These are phyloP conservation scores for Boletus vermiculosoides DNA, from an alignment of 768 basidiomycete species.

Conservation along the genomic window DNA sequence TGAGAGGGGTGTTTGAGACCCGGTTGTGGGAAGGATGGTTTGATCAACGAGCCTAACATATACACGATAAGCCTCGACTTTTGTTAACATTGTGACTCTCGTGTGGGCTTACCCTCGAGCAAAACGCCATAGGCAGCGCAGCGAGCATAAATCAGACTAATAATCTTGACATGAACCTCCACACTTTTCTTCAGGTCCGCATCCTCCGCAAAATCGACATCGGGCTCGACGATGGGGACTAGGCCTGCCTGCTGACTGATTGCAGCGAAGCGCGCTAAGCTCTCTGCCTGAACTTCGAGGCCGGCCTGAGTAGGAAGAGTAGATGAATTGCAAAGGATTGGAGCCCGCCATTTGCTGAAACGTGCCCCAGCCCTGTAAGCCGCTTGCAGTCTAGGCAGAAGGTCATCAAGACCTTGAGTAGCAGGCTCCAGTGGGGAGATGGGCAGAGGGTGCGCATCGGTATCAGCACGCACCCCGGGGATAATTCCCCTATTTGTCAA, in stretches of 20 bases:
- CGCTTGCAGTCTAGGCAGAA: constrained; percentile 42
- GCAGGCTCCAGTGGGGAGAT: constrained; percentile 44
- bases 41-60: constrained; percentile 45
- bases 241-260: constrained; percentile 51
- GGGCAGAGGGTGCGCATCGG: constrained; percentile 46
- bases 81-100: background rate
- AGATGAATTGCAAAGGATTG: constrained; percentile 43
- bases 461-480: constrained; percentile 50
- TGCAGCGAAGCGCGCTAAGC: constrained; percentile 46
- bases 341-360: constrained; percentile 53
- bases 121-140: constrained; percentile 47
- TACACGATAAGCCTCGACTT: background rate
- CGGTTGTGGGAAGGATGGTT: constrained; percentile 52
- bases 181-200: constrained; percentile 45
- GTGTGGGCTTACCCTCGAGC: constrained; percentile 41
- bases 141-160: constrained; percentile 44
- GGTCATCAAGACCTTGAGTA: constrained; percentile 49
- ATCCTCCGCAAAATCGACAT: constrained; percentile 50
- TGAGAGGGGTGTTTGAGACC: constrained; percentile 43
- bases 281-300: constrained; percentile 47
- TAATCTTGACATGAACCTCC: constrained; percentile 46
- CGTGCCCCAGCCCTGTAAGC: constrained; percentile 45
- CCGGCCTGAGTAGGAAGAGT: constrained; percentile 41
- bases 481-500: constrained; percentile 47
- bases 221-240: constrained; percentile 54